Base-by-base conservation (phyloP, 176 grass and related monocot species). In the Juncus effusus region DNA sequence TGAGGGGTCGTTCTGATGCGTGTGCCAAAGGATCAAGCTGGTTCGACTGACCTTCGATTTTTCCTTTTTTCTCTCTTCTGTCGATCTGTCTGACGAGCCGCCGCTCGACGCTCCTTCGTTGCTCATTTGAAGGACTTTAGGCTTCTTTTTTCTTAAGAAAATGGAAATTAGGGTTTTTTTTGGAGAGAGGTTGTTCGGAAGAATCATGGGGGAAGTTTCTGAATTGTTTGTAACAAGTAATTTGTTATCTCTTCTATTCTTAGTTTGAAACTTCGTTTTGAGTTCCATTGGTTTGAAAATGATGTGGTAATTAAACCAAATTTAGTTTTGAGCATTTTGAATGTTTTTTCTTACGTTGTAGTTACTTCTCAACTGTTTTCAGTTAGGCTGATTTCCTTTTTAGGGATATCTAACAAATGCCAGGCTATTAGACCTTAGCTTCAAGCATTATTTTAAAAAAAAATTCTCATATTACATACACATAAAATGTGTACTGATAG, bases 21-120 rank as follows among this genome's bases (percentile, higher is more conserved):
- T 87, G 85, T 99, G 89, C 94, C 94, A 99, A 36, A 99, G 83
- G 83, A 99, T 99, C 55, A 99, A 82, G 81, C 88, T 93, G 38
- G 94, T 93, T 39, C 83, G 78, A 45, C 78, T 84, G 38, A 97
- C 88, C 16, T 75, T 63, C 12, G 75, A 56, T 80, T 97, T 97
- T 67, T 86, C 94, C 67, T 81, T 59, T 45, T 82, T 77, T 19
- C 76, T 64, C 52, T 74, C 84, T 28, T 44, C 63, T 28, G 57
- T 41, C 16, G 59, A 15, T n/a, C 59, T 54, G 13, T 73, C 55
- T 3, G 54, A 73, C n/a, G 40, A 73, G 37, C 47, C 64, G 44
- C 40, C 49, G 53, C 41, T 65, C 56, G 52, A 42, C 39, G 63
- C 81, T 44, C 10, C 75, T 13, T 59, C 54, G 15, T 51, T 71